Evolutionary conservation across 2,329 filamentous ascomycete species (phyloP).

Genomic region (Venturia effusa): DNA sequence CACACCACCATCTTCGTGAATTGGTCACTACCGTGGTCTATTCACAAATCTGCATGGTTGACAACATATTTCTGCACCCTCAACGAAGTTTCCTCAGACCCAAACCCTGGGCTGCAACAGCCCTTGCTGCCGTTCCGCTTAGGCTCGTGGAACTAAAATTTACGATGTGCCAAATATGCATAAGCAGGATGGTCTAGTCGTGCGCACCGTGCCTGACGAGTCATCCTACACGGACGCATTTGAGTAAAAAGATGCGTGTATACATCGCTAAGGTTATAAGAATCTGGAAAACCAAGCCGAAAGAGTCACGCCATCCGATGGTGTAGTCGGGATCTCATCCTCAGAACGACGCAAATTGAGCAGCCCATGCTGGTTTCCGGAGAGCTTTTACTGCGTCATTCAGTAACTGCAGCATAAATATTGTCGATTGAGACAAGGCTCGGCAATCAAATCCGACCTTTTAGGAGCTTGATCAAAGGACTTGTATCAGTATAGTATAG

Average conservation of each 20-base stretch:
- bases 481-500: no score
- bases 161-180: background rate
- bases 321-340: background rate
- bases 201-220: conserved; percentile 37
- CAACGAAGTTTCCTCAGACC: conserved; percentile 9
- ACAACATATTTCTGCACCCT: conserved; percentile 13
- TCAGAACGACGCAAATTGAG: conserved; percentile 5
- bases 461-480: no score
- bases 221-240: conserved; percentile 28
- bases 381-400: conserved; percentile 10
- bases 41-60: conserved; percentile 2
- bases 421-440: no score
- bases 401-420: conserved; percentile 6
- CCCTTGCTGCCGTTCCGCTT: background rate
- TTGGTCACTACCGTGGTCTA: no score
- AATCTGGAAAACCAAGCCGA: background rate
- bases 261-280: conserved; percentile 12
- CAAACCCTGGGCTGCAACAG: conserved; percentile 4
- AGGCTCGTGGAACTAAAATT: background rate
- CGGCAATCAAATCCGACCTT: no score
- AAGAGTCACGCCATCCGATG: background rate
- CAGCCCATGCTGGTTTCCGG: background rate
- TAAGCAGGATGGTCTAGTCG: conserved; percentile 32
- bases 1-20: no score
- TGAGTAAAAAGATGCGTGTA: conserved; percentile 34